Percentiles rank a stretch among this genome's conserved stretches.
Evolutionary conservation across 331 rosid species (phyloP).

Genomic region (Cydonia oblonga): DNA sequence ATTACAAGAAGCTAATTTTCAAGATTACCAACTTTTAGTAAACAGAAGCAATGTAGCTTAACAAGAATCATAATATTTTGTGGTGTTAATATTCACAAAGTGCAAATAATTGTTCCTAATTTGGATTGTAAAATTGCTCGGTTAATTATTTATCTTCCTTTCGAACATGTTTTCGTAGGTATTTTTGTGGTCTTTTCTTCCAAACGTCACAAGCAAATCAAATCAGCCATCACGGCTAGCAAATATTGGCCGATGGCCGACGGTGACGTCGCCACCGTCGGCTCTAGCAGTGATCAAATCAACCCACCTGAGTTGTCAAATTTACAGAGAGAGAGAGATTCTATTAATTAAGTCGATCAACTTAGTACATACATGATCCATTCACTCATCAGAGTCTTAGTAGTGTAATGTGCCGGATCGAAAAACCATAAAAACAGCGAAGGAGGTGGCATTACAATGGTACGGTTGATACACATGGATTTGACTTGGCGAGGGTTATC

Average conservation of each 20-base stretch:
- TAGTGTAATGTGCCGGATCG: background rate
- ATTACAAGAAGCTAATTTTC: too few species aligned
- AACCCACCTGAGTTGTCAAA: too few species aligned
- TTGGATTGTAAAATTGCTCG: background rate
- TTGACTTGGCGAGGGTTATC: background rate
- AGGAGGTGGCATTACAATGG: constrained; percentile 2
- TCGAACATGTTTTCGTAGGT: background rate
- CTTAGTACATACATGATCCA: background rate
- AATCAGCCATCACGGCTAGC: background rate
- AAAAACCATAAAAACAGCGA: background rate
- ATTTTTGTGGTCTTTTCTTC: background rate
- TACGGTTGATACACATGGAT: background rate
- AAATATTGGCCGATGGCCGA: too few species aligned
- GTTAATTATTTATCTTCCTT: background rate
- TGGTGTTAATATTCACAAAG: background rate
- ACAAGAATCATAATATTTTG: background rate
- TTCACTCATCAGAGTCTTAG: background rate
- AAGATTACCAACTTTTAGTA: too few species aligned
- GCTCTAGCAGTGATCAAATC: too few species aligned
- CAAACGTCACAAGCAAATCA: background rate
- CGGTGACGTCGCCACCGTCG: too few species aligned
- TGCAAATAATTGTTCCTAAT: background rate
- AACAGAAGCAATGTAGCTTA: background rate
- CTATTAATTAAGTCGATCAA: too few species aligned
- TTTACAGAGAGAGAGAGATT: too few species aligned